Evolutionary conservation across 768 basidiomycete genomes (phyloP), one percentile per base, ranked within the genome.

Genomic region (Hericium coralloides): DNA sequence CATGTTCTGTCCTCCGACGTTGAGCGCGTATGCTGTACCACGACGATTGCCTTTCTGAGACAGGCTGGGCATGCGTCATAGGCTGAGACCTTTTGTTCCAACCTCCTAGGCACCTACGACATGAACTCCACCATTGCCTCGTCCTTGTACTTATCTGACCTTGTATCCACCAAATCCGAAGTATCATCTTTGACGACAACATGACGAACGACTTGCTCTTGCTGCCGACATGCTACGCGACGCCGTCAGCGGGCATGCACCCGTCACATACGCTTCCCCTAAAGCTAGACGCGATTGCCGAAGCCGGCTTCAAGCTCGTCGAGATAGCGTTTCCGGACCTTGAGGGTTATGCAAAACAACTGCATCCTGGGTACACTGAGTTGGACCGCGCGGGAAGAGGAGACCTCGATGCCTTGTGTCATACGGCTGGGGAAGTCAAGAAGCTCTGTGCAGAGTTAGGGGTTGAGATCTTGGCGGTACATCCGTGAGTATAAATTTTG

Each of bases 191-290:
- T 31, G 7, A 31, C 7, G 31, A 31, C 31, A 31, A 4, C 43
- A n/a, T 20, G 20, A 45, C 20, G 43, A 18, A n/a, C 17, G 43
- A 45, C 43, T 45, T 45, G 18, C 39, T n/a, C 14, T 38, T 38
- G 26, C 10, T 48, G 49, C 36, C 50, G 7, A 50, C 36, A 18
- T 52, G 52, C 23, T 69, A 69, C 59, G 67, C 67, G 23, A 66
- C 67, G 18, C 65, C 66, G 43, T 70, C 68, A 0, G 68, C 68
- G 50, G 69, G 69, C 9, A 69, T 69, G 69, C 65, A 70, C 53
- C 60, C 67, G 8, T 59, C 60, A 2, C 67, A 69, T 38, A 67
- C 65, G 10, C 59, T 69, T 2, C 65, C 65, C 5, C 36, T 66
- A 52, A 70, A 70, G 53, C 56, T 70, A 14, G 62, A 59, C 7